phyloP scores from a whole-genome alignment of 2,329 filamentous ascomycete genomes.

The Arthrobotrys sinensis region DNA sequence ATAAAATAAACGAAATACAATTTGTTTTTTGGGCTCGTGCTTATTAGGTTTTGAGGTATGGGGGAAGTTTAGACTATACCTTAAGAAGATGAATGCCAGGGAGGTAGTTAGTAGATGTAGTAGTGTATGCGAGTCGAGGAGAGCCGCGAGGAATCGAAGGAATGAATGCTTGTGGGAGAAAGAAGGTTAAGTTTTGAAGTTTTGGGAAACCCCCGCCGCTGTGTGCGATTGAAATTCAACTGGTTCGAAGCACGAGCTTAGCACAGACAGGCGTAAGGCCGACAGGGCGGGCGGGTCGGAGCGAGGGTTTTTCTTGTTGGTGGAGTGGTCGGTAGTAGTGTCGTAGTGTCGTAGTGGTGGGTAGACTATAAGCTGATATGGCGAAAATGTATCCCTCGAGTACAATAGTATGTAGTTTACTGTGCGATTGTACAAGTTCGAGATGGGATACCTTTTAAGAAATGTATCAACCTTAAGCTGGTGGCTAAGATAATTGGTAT shows the following conservation, averaged over 20 bases:
- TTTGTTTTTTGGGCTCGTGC: background rate
- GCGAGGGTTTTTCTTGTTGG: constrained; percentile 19
- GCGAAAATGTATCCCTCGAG: too few relatives aligned
- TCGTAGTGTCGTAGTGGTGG: too few relatives aligned
- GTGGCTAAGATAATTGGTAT: too few relatives aligned
- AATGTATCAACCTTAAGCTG: background rate
- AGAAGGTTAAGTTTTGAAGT: background rate
- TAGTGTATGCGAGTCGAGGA: constrained; percentile 12
- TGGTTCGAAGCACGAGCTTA: background rate
- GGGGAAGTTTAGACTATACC: constrained; percentile 20
- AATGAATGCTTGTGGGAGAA: background rate
- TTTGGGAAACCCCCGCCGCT: constrained; percentile 1
- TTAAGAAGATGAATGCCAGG: constrained; percentile 3
- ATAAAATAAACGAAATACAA: constrained; percentile 7
- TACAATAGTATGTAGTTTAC: too few relatives aligned
- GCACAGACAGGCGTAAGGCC: constrained; percentile 11
- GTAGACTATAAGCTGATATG: constrained; percentile 32
- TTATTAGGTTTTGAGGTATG: constrained; percentile 1
- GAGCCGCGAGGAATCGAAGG: constrained; percentile 22
- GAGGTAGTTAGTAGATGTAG: background rate
- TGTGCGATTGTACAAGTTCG: too few relatives aligned
- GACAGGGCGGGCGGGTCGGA: constrained; percentile 55
- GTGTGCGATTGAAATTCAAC: constrained; percentile 14
- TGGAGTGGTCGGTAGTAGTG: background rate
- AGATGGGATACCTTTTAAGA: background rate